Evolutionary conservation across 805 yeast species (phyloP).

Genomic region (Cyberlindnera xishuangbannaensis): DNA sequence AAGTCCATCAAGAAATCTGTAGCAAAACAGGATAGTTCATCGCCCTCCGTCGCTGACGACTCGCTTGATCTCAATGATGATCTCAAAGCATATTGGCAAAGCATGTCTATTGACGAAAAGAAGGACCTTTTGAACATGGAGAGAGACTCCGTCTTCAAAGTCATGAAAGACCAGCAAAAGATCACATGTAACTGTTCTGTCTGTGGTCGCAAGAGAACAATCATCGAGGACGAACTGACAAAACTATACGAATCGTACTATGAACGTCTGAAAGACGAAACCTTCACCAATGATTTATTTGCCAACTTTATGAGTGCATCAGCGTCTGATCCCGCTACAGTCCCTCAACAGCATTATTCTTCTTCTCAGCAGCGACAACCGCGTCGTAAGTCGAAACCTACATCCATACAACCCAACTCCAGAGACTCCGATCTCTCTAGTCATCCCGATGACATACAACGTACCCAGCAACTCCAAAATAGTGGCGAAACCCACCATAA

Average conservation of each 20-base stretch:
- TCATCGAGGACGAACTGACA: slow-evolving; percentile 73
- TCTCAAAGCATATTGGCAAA: slow-evolving; percentile 51
- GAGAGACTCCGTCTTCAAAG: slow-evolving; percentile 59
- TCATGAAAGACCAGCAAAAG: slow-evolving; percentile 55
- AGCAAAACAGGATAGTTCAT: slow-evolving; percentile 40
- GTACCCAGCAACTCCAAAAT: no score
- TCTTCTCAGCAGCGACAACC: no score
- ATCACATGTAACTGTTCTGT: slow-evolving; percentile 62
- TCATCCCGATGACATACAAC: no score
- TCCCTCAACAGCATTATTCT: no score
- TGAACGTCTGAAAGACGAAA: slow-evolving; percentile 26
- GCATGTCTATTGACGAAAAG: slow-evolving; percentile 54
- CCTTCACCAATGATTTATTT: slow-evolving; percentile 13
- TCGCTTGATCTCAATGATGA: slow-evolving; percentile 18
- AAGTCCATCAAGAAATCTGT: slow-evolving; percentile 20
- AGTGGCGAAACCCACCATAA: neutral
- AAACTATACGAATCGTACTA: slow-evolving; percentile 65
- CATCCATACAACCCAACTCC: no score
- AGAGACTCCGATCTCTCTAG: no score
- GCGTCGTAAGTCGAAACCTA: no score
- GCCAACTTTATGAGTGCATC: slow-evolving; percentile 8
- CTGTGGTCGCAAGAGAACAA: slow-evolving; percentile 68
- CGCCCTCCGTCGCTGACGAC: slow-evolving; percentile 29
- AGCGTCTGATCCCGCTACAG: no score
- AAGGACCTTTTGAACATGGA: slow-evolving; percentile 58